Evolutionary conservation across 2,329 filamentous ascomycete species (phyloP).

Genomic region (Neurospora sp.): DNA sequence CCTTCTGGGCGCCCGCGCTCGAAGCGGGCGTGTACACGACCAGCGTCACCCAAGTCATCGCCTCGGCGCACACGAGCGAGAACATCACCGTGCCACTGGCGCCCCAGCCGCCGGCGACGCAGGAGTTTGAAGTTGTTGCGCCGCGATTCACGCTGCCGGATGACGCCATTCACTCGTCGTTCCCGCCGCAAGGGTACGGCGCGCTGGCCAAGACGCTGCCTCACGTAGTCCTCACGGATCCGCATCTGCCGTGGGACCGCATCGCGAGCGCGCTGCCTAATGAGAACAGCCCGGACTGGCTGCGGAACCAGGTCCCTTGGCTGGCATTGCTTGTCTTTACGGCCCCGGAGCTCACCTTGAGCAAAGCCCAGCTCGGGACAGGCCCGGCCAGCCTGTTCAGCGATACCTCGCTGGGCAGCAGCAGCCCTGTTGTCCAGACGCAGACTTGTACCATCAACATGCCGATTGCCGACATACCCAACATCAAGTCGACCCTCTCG

Average conservation of each 20-base stretch:
- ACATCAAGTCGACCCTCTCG: slow-evolving; percentile 1
- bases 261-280: slow-evolving; percentile 13
- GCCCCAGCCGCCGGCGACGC: not conserved
- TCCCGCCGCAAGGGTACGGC: slow-evolving; percentile 29
- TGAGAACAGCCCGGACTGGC: not conserved
- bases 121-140: too few relatives aligned
- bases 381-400: slow-evolving; percentile 4
- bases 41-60: slow-evolving; percentile 6
- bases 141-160: slow-evolving; percentile 1
- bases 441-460: slow-evolving; percentile 18
- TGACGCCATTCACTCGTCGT: slow-evolving; percentile 25
- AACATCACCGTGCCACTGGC: not conserved
- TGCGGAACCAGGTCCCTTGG: slow-evolving; percentile 28
- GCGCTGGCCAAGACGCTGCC: slow-evolving; percentile 28
- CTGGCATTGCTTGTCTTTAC: slow-evolving; percentile 21
- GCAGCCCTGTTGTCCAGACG: slow-evolving; percentile 9
- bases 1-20: slow-evolving; percentile 4
- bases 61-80: not conserved
- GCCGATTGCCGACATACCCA: slow-evolving; percentile 9
- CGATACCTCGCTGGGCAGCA: slow-evolving; percentile 7
- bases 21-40: slow-evolving; percentile 7
- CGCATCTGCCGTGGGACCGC: slow-evolving; percentile 33
- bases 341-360: slow-evolving; percentile 21
- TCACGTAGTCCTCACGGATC: slow-evolving; percentile 34
- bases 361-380: slow-evolving; percentile 20